Conservation (phyloP, 202 grass and related monocot genomes). For the Hordeum pubiflorum region DNA sequence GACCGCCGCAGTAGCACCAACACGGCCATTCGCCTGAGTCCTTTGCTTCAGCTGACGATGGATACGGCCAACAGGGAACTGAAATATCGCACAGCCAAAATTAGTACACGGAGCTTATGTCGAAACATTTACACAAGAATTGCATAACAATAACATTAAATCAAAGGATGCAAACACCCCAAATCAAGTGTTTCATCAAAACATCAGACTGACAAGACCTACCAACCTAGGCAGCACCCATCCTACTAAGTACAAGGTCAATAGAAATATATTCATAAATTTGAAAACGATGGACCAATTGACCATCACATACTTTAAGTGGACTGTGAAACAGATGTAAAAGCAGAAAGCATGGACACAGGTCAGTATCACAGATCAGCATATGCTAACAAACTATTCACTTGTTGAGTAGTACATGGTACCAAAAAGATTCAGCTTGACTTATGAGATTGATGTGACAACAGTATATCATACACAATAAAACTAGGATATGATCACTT, state of each 20-base stretch:
- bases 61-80: slow-evolving; percentile 69
- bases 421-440: not conserved
- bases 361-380: not conserved
- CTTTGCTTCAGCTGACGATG: slow-evolving; percentile 63
- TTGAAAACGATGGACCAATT: not conserved
- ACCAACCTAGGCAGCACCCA: not conserved
- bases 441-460: not conserved
- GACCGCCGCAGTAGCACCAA: slow-evolving; percentile 59
- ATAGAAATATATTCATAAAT: not conserved
- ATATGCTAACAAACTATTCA: not conserved
- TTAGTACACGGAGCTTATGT: not conserved
- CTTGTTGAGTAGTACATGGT: not conserved
- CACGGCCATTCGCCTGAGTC: slow-evolving; percentile 56
- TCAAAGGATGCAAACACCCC: not conserved
- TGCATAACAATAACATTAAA: not conserved
- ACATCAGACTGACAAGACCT: not conserved
- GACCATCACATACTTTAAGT: not conserved
- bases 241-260: not conserved
- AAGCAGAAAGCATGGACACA: not conserved
- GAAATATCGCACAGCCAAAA: not conserved
- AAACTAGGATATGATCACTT: not conserved
- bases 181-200: not conserved
- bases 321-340: not conserved
- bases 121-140: not conserved
- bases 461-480: not conserved